Base-by-base conservation (phyloP, 352 stramenopile species). In the Phytophthora ramorum region DNA sequence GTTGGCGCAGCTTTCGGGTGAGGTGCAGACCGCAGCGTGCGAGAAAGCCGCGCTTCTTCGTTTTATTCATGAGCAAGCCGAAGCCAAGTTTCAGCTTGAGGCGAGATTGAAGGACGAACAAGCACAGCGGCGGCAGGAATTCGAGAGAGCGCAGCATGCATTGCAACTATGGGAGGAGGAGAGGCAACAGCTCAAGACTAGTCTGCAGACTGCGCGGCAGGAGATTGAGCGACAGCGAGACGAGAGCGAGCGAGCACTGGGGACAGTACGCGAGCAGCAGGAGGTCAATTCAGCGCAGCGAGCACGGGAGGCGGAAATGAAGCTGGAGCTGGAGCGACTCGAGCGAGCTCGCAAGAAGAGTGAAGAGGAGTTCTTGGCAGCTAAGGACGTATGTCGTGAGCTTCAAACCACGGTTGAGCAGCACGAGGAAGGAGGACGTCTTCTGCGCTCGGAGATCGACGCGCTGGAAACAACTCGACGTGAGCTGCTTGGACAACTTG, bases 31-130 rank as follows among this genome's bases (percentile, higher is more conserved):
- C 14, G 70, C 75, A 13, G 79, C 78, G 13, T 89, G 83, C 26
- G 86, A 94, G 61, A 92, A 92, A 45, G 73, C 83, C 2, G 90
- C 78, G 28, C 58, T 94, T 34, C 71, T 94, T 54, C 87, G 87
- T 47, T 92, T 83, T 49, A 89, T 92, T 20, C 85, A 92, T 17
- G 79, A 91, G 30, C 83, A 92, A 56, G 84, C 83, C 1, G 81
- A 92, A 55, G 64, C 69, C 43, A 92, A 92, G 44, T 86, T 92
- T 40, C 73, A 82, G 17, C 28, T 89, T 8, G 82, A 94, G 13
- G 76, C 79, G 12, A 66, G 72, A 55, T 20, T 87, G 1, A 82
- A 90, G 65, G 73, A 78, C 7, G 53, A 79, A 12, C 78, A 89
- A 40, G 70, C 85, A n/a, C 67, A 75, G 1, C 73, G 79, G n/a